Base-by-base conservation (phyloP, 2,329 filamentous ascomycete genomes). In the Pyrenophora graminea region DNA sequence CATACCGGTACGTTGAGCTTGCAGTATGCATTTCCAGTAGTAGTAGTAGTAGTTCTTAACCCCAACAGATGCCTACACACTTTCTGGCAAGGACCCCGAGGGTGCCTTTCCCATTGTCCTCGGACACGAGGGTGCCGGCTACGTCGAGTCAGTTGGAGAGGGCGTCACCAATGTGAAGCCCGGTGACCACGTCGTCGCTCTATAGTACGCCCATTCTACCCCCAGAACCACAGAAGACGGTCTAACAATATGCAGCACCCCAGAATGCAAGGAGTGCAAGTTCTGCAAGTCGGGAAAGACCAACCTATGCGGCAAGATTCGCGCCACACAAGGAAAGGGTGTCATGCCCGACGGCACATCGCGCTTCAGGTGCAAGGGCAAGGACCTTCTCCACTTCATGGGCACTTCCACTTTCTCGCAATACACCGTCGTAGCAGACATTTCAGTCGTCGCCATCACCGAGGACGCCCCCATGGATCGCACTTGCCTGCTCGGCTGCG, bases 261-360 rank as follows among this genome's bases (percentile, higher is more conserved):
- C 94, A 61, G 93, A 97, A 80, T 97, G 94, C 81, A 82, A 85
- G 64, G 93, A 97, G 77, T 99, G 94, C 86, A 97, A 97, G 82
- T 97, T 97, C 84, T 99, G 94, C 88, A 94, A 91, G 78, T 97
- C 93, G 36, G 94, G 93, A 79, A 99, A 99, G 87, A 97, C 93
- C 69, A 96, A 97, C 79, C 88, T 97, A 52, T 97, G 93, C 80
- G 94, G 94, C 76, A 97, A 97, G 85, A 99, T 99, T 77, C 88
- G 94, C 68, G 90, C 91, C 39, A 97, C 94, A 38, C 94, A 99
- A 80, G 94, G 94, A 68, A 89, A 87, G 77, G 94, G 94, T 71
- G 85, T 97, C 64, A 96, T 99, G 92, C 94, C 94, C 51, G 94
- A 99, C 76, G 93, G 93, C 68, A 97, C 93, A 62, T 88, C 89